These are phyloP conservation scores for Lactifluus subvellereus DNA, from an alignment of 768 basidiomycete genomes.

Conservation along the genomic window DNA sequence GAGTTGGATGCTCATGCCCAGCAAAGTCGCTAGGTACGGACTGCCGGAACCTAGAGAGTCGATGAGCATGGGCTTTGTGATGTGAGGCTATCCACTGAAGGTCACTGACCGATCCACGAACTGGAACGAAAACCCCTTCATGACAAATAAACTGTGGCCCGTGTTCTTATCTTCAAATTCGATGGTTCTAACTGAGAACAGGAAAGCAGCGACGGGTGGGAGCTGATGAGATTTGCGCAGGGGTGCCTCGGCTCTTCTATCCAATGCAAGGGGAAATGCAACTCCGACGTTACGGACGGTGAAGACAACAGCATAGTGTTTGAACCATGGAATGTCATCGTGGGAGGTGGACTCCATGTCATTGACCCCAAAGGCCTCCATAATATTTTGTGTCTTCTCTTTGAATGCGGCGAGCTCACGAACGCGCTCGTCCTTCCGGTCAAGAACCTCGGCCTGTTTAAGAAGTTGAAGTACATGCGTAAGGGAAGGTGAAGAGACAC, in stretches of 20 bases:
- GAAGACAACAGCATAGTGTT: constrained; percentile 48
- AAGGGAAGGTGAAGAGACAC: constrained; percentile 4
- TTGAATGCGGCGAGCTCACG: constrained; percentile 78
- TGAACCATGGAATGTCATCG: constrained; percentile 45
- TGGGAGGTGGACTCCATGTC: constrained; percentile 35
- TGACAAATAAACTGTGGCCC: constrained; percentile 69
- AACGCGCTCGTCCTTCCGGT: constrained; percentile 68
- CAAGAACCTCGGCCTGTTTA: constrained; percentile 63
- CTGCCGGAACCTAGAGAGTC: constrained; percentile 66
- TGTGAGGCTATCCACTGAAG: not conserved
- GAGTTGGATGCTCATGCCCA: constrained; percentile 58
- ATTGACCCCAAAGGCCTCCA: constrained; percentile 69
- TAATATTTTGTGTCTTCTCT: constrained; percentile 66
- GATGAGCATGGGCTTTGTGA: constrained; percentile 1
- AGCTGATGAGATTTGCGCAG: constrained; percentile 36
- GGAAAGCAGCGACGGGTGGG: constrained; percentile 64
- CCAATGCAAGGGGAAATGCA: constrained; percentile 76
- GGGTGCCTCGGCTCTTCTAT: constrained; percentile 50
- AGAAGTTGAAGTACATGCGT: constrained; percentile 21
- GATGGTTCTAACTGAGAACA: constrained; percentile 76
- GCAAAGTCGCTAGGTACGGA: constrained; percentile 62
- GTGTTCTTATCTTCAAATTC: constrained; percentile 67
- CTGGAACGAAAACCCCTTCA: constrained; percentile 75
- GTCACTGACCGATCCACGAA: constrained; percentile 65
- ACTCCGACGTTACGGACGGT: constrained; percentile 70